phyloP scores from a whole-genome alignment of 129 eudicot genomes.

The Erigeron canadensis region DNA sequence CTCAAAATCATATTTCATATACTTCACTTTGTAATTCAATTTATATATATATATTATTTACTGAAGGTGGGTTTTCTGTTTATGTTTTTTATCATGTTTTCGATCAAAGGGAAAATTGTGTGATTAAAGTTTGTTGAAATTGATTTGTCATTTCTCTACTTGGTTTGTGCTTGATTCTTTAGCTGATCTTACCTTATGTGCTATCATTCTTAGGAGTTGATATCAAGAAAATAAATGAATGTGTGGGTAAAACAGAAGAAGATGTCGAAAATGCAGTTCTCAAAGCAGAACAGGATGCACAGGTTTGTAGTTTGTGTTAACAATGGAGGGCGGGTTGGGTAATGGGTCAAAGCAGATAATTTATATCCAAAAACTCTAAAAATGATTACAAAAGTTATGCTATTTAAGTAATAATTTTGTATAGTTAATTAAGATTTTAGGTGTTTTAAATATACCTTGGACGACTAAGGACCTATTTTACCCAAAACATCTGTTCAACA shows the following conservation, averaged over 20 bases:
- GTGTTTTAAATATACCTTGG: too few relatives aligned
- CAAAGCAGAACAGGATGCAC: constrained; percentile 72
- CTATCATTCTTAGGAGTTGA: constrained; percentile 50
- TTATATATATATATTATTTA: too few relatives aligned
- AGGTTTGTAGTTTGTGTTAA: constrained; percentile 42
- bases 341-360: neutral
- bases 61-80: neutral
- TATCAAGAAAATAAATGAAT: constrained; percentile 59
- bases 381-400: neutral
- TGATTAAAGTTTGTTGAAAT: neutral
- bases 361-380: too few relatives aligned
- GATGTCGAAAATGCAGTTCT: constrained; percentile 68
- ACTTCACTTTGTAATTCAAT: too few relatives aligned
- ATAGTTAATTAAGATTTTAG: too few relatives aligned
- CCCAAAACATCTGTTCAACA: too few relatives aligned
- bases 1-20: too few relatives aligned
- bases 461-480: too few relatives aligned
- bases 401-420: neutral
- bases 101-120: neutral
- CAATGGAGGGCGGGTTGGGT: neutral
- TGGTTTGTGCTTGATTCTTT: constrained; percentile 3
- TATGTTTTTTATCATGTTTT: neutral
- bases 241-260: constrained; percentile 64
- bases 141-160: neutral
- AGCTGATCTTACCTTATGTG: neutral